phyloP scores from a whole-genome alignment of 441 rosid species.

The Adansonia rubrostipa region DNA sequence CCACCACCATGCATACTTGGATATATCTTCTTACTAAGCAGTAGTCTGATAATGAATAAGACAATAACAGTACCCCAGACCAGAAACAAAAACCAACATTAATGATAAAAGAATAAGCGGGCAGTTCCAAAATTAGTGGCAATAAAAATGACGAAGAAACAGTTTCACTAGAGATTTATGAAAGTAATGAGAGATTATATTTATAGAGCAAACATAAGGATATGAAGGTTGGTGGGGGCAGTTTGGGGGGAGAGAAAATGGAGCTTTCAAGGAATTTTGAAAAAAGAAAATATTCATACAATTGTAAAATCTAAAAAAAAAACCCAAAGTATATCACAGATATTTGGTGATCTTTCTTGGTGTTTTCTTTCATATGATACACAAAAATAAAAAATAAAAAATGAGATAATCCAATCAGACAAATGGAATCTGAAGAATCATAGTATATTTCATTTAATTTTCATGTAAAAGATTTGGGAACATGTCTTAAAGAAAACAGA shows the following conservation, averaged over 20 bases:
- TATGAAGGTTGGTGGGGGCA: constrained; percentile 20
- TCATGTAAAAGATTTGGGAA: not conserved
- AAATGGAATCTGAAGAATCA: too few relatives aligned
- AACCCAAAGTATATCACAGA: constrained; percentile 45
- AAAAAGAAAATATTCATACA: not conserved
- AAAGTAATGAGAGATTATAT: constrained; percentile 36
- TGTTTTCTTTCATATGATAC: constrained; percentile 43
- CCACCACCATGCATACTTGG: constrained; percentile 23
- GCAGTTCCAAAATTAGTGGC: too few relatives aligned
- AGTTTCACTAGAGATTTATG: constrained; percentile 46
- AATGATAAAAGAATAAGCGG: too few relatives aligned
- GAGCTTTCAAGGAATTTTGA: not conserved
- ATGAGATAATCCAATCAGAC: too few relatives aligned
- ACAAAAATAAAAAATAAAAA: too few relatives aligned
- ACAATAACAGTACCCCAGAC: not conserved
- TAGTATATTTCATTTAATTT: not conserved
- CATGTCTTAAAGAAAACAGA: not conserved
- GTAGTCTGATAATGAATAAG: not conserved
- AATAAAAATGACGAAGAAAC: constrained; percentile 9
- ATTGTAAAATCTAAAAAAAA: not conserved
- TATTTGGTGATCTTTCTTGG: constrained; percentile 64
- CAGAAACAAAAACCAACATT: not conserved
- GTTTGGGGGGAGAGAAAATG: constrained; percentile 25
- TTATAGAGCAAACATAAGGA: constrained; percentile 23
- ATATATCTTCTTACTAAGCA: constrained; percentile 5